Percentiles rank a stretch among this genome's conserved stretches.
Evolutionary conservation across 2,329 filamentous ascomycete species (phyloP).

Genomic region (Fonsecaea pugnacius): DNA sequence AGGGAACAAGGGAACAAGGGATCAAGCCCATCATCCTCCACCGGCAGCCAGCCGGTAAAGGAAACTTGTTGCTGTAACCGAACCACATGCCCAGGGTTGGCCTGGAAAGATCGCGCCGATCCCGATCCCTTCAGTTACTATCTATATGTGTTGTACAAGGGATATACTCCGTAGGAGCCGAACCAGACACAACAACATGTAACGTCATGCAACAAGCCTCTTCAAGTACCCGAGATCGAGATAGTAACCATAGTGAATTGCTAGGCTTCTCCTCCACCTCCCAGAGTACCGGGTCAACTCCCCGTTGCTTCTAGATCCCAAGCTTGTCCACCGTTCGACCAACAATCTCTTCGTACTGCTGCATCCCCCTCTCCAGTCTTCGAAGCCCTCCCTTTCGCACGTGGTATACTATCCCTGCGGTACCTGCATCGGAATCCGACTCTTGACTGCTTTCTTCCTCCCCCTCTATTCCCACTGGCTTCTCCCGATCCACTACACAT

Average conservation of each 20-base stretch:
- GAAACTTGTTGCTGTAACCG: background rate
- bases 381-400: slow-evolving; percentile 60
- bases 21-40: background rate
- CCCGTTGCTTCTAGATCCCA: slow-evolving; percentile 28
- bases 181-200: background rate
- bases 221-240: background rate
- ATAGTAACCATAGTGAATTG: background rate
- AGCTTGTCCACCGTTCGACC: slow-evolving; percentile 62
- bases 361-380: slow-evolving; percentile 63
- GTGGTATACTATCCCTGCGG: slow-evolving; percentile 60
- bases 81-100: background rate
- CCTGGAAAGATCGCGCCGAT: background rate
- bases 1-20: no score
- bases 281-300: background rate
- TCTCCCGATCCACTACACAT: slow-evolving; percentile 69
- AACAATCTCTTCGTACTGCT: slow-evolving; percentile 67
- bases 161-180: no score
- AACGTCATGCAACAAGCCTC: background rate
- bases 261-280: background rate
- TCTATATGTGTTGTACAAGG: no score
- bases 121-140: background rate
- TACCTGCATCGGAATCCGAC: slow-evolving; percentile 55
- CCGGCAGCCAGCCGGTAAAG: background rate
- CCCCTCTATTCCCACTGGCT: slow-evolving; percentile 48
- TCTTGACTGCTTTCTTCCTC: slow-evolving; percentile 49